Conservation (phyloP, 768 basidiomycete species). For the Arthromyces matolae region DNA sequence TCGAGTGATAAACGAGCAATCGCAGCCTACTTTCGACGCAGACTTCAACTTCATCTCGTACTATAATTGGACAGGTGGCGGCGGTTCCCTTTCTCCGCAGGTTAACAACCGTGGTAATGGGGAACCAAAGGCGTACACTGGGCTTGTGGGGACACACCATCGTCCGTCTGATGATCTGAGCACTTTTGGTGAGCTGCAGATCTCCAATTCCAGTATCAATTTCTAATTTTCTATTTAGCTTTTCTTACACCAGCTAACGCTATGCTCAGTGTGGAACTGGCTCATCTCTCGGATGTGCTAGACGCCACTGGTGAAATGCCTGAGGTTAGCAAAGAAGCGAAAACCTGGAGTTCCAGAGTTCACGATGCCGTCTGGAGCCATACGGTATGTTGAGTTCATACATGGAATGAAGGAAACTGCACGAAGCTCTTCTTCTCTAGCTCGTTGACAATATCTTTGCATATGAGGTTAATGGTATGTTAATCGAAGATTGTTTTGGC, state of each 20-base stretch:
- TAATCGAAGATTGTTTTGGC: background rate
- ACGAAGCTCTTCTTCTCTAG: constrained; percentile 28
- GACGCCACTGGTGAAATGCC: constrained; percentile 43
- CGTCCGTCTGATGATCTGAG: constrained; percentile 75
- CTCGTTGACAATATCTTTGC: constrained; percentile 65
- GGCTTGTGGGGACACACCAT: constrained; percentile 73
- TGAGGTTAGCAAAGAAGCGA: constrained; percentile 53
- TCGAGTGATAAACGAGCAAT: constrained; percentile 73
- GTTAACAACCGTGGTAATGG: constrained; percentile 70
- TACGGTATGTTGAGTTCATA: constrained; percentile 41
- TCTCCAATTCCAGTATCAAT: background rate
- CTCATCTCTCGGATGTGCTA: constrained; percentile 55
- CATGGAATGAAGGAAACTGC: background rate
- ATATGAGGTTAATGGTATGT: constrained; percentile 69
- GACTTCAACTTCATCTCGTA: constrained; percentile 73
- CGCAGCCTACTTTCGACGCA: constrained; percentile 64
- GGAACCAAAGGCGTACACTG: constrained; percentile 73
- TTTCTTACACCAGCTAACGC: constrained; percentile 80
- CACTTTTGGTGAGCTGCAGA: constrained; percentile 46
- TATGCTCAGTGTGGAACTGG: constrained; percentile 74
- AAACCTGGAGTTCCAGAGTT: constrained; percentile 55
- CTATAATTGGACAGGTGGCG: constrained; percentile 79
- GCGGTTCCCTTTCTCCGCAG: constrained; percentile 57
- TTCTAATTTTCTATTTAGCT: constrained; percentile 36
- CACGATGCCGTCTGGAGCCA: constrained; percentile 57